phyloP scores from a whole-genome alignment of 192 early-diverging fungal species.

The Linnemannia hyalina region DNA sequence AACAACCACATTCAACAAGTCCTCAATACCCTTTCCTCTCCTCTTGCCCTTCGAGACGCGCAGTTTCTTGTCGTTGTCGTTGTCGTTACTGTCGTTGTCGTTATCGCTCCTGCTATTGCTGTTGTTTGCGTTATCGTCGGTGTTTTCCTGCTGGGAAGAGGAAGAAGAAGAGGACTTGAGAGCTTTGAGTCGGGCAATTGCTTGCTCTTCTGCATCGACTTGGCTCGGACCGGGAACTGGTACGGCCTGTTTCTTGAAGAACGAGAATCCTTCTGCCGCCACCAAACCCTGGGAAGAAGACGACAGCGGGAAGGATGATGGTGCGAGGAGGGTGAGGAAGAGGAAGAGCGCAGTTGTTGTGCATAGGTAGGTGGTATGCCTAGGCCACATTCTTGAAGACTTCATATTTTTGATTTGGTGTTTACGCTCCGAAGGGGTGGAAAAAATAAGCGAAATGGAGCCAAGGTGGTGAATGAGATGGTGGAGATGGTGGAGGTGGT shows the following conservation, averaged over 20 bases:
- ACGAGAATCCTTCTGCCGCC: background rate
- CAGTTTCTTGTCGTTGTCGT: slow-evolving; percentile 19
- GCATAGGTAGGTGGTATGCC: background rate
- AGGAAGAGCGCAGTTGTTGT: slow-evolving; percentile 4
- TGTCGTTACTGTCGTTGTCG: background rate
- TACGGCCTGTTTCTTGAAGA: slow-evolving; percentile 9
- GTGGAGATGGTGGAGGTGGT: background rate
- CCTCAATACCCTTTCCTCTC: slow-evolving; percentile 17
- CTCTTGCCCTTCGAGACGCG: slow-evolving; percentile 23
- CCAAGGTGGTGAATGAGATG: background rate
- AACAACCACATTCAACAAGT: slow-evolving; percentile 13
- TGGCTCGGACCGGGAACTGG: background rate
- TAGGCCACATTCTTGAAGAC: background rate
- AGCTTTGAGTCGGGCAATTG: slow-evolving; percentile 1
- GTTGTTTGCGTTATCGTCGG: background rate
- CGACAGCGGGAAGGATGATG: background rate
- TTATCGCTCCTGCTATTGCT: background rate
- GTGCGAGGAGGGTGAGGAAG: slow-evolving; percentile 5
- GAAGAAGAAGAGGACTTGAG: background rate
- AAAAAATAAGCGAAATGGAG: slow-evolving; percentile 2
- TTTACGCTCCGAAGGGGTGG: background rate
- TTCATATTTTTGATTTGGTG: background rate
- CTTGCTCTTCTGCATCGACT: background rate
- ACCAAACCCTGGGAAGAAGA: slow-evolving; percentile 2
- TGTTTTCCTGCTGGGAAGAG: background rate